Evolutionary conservation across 2,329 filamentous ascomycete species (phyloP).

Genomic region (Talaromyces sp.): DNA sequence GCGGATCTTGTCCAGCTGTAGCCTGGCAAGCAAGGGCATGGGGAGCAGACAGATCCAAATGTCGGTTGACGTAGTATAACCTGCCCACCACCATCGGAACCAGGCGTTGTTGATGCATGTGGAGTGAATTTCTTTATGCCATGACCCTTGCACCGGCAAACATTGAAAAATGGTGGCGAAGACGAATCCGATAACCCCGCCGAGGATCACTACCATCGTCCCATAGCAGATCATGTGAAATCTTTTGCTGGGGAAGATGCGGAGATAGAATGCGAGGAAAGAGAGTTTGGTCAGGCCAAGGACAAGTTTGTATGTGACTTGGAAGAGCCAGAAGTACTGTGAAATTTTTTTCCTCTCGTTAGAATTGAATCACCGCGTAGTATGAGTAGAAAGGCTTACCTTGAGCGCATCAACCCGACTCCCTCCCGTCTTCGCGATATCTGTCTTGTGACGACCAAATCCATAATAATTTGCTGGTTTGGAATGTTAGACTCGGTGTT

Average conservation of each 20-base stretch:
- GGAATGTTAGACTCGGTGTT: not conserved
- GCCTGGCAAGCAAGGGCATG: constrained; percentile 43
- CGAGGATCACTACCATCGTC: constrained; percentile 12
- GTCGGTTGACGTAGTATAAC: constrained; percentile 25
- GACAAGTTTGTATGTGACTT: constrained; percentile 17
- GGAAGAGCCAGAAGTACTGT: constrained; percentile 16
- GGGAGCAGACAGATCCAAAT: constrained; percentile 45
- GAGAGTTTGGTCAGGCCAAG: constrained; percentile 14
- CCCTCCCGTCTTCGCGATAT: constrained; percentile 12
- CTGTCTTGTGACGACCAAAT: constrained; percentile 13
- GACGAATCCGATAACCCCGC: constrained; percentile 12
- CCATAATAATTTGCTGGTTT: constrained; percentile 12
- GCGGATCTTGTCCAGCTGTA: constrained; percentile 42
- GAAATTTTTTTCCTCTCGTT: not conserved
- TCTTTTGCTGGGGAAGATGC: constrained; percentile 15
- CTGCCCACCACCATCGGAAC: constrained; percentile 29
- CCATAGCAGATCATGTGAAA: constrained; percentile 14
- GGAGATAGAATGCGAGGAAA: constrained; percentile 15
- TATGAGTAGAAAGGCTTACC: constrained; percentile 2
- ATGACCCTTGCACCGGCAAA: constrained; percentile 44
- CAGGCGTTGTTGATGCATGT: constrained; percentile 49
- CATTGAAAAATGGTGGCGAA: constrained; percentile 42
- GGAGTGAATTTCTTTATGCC: constrained; percentile 43
- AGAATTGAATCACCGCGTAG: not conserved
- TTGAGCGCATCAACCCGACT: constrained; percentile 11